Conservation (phyloP, 805 yeast species). For the Candida jianshihensis region DNA sequence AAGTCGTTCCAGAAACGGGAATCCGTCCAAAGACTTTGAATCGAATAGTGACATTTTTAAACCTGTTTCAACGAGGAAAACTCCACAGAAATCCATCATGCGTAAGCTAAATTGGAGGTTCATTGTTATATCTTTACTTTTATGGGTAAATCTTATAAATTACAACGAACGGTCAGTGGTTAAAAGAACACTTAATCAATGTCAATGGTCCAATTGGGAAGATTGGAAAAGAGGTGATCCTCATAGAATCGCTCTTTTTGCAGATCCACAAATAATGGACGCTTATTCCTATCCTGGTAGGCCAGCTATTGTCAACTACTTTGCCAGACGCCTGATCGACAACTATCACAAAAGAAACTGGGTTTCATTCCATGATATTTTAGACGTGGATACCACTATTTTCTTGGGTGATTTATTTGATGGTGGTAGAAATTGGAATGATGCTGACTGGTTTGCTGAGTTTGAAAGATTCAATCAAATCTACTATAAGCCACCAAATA, state of each 20-base stretch:
- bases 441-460: constrained; percentile 65
- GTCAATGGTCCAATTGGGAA: constrained; percentile 68
- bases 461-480: constrained; percentile 58
- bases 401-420: constrained; percentile 92
- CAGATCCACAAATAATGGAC: constrained; percentile 95
- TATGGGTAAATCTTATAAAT: constrained; percentile 41
- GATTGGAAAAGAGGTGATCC: constrained; percentile 38
- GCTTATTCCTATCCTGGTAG: constrained; percentile 78
- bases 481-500: constrained; percentile 49
- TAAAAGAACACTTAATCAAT: constrained; percentile 34
- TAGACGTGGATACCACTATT: constrained; percentile 70
- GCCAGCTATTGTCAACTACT: constrained; percentile 38
- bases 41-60: neutral
- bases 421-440: constrained; percentile 87
- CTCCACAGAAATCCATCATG: neutral
- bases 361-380: constrained; percentile 43
- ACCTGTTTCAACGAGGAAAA: neutral
- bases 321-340: constrained; percentile 64
- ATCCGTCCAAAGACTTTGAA: neutral
- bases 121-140: constrained; percentile 11
- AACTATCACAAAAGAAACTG: constrained; percentile 75
- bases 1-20: neutral
- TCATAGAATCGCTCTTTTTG: constrained; percentile 57
- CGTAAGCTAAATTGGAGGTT: constrained; percentile 7
- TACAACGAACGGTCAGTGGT: constrained; percentile 51